Percentiles rank a stretch among this genome's conserved stretches.
These are phyloP conservation scores for Trichocomaceae sp. DNA, from an alignment of 2,329 filamentous ascomycete species.

Conservation along the genomic window DNA sequence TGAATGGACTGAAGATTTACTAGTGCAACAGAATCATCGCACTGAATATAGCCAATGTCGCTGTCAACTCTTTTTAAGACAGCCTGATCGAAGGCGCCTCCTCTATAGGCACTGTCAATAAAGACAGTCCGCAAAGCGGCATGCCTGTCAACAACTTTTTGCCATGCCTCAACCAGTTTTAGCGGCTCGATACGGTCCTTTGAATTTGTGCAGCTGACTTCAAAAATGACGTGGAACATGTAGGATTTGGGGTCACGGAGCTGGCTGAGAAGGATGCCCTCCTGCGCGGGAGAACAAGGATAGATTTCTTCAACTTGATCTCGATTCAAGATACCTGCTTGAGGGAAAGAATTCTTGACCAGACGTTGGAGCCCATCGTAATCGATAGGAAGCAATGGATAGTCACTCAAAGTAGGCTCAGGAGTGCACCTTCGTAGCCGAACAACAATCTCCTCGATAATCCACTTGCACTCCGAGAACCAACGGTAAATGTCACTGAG, in stretches of 20 bases:
- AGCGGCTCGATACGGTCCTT: slow-evolving; percentile 24
- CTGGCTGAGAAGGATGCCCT: slow-evolving; percentile 37
- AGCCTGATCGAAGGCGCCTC: slow-evolving; percentile 32
- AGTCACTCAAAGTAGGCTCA: slow-evolving; percentile 37
- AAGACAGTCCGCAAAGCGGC: slow-evolving; percentile 17
- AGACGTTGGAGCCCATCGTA: slow-evolving; percentile 38
- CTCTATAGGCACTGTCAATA: slow-evolving; percentile 31
- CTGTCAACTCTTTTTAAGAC: slow-evolving; percentile 25
- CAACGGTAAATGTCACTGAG: slow-evolving; percentile 39
- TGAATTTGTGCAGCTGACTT: slow-evolving; percentile 20
- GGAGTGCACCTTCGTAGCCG: slow-evolving; percentile 21
- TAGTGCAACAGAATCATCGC: slow-evolving; percentile 21
- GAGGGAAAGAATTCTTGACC: slow-evolving; percentile 30
- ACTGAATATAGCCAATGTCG: slow-evolving; percentile 25
- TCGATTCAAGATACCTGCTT: slow-evolving; percentile 26
- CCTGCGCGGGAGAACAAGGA: slow-evolving; percentile 37
- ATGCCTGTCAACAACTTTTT: slow-evolving; percentile 7
- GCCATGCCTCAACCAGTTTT: slow-evolving; percentile 18
- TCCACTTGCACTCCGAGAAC: slow-evolving; percentile 35
- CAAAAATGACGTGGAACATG: slow-evolving; percentile 33
- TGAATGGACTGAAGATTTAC: slow-evolving; percentile 6
- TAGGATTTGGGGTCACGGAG: slow-evolving; percentile 38
- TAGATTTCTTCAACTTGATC: slow-evolving; percentile 35
- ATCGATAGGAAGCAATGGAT: slow-evolving; percentile 40
- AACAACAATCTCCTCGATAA: slow-evolving; percentile 26